These are phyloP conservation scores for Phytopythium montanum DNA, from an alignment of 352 stramenopile genomes.

Conservation along the genomic window DNA sequence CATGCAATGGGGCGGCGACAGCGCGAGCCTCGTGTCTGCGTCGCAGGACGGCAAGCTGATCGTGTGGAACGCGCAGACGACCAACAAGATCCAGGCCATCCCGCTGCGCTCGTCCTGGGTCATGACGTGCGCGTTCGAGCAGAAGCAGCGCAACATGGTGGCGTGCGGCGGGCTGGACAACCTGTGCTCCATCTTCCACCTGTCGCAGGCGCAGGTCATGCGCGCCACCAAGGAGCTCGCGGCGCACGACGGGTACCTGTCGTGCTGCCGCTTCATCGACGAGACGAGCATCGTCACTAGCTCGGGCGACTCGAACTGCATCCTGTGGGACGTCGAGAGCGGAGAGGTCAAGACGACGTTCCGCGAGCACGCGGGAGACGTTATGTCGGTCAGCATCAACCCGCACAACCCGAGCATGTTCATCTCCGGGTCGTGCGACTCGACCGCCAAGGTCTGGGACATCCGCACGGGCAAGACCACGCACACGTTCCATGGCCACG, in stretches of 20 bases:
- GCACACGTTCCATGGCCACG: conserved; percentile 97
- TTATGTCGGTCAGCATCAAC: conserved; percentile 96
- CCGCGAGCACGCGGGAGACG: conserved; percentile 96
- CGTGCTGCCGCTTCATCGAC: conserved; percentile 97
- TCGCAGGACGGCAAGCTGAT: conserved; percentile 99
- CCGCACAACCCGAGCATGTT: conserved; percentile 96
- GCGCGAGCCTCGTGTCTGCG: conserved; percentile 87
- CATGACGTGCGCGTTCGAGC: conserved; percentile 99
- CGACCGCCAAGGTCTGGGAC: conserved; percentile 98
- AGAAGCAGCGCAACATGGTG: conserved; percentile 95
- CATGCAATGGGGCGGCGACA: conserved; percentile 97
- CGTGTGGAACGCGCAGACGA: conserved; percentile 97
- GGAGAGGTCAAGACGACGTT: conserved; percentile 94
- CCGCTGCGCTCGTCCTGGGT: conserved; percentile 97
- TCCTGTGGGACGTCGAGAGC: conserved; percentile 98
- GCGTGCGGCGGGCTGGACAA: conserved; percentile 99
- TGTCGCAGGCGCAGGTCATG: conserved; percentile 89
- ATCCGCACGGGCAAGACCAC: conserved; percentile 94
- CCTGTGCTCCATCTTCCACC: conserved; percentile 99
- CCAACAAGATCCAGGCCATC: conserved; percentile 97
- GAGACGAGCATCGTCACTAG: conserved; percentile 92
- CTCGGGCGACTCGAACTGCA: conserved; percentile 97
- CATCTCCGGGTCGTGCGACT: conserved; percentile 96
- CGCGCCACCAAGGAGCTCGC: conserved; percentile 94
- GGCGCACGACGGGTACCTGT: conserved; percentile 97